Conservation (phyloP, 2,329 filamentous ascomycete species). For the Penicillium janthinellum region DNA sequence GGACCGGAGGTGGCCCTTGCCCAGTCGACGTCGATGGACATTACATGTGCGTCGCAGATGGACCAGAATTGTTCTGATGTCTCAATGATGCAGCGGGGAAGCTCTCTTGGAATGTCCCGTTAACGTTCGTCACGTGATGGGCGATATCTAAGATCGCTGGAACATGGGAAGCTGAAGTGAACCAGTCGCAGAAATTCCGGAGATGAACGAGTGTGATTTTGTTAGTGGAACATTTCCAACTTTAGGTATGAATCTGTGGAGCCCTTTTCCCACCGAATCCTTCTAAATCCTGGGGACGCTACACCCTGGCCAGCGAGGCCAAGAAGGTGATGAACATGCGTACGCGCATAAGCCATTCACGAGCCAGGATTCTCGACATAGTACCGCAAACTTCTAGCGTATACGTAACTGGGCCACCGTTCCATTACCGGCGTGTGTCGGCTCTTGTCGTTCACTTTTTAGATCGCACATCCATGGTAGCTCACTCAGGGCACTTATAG, state of each 20-base stretch:
- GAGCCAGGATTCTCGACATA: background rate
- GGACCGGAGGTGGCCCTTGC: conserved; percentile 85
- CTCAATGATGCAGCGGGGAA: background rate
- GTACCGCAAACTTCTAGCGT: background rate
- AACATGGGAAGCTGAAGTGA: background rate
- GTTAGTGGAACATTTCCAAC: background rate
- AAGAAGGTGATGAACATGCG: background rate
- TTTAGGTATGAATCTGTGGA: background rate
- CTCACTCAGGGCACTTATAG: background rate
- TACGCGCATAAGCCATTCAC: background rate
- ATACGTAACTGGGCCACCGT: background rate
- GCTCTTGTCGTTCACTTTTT: no score
- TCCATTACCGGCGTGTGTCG: background rate
- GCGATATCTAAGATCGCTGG: background rate
- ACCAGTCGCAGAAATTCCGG: background rate
- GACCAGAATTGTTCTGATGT: background rate
- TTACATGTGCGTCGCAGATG: conserved; percentile 47
- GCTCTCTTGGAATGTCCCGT: background rate
- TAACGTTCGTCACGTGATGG: background rate
- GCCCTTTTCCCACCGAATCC: no score
- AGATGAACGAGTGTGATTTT: background rate
- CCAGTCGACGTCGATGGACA: conserved; percentile 99
- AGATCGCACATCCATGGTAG: background rate
- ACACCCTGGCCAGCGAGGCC: background rate
- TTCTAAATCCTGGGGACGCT: background rate